Evolutionary conservation across 371 early-diverging fungal species (phyloP), one percentile per base, ranked within the genome.

Genomic region (Haplosporangium sp.): DNA sequence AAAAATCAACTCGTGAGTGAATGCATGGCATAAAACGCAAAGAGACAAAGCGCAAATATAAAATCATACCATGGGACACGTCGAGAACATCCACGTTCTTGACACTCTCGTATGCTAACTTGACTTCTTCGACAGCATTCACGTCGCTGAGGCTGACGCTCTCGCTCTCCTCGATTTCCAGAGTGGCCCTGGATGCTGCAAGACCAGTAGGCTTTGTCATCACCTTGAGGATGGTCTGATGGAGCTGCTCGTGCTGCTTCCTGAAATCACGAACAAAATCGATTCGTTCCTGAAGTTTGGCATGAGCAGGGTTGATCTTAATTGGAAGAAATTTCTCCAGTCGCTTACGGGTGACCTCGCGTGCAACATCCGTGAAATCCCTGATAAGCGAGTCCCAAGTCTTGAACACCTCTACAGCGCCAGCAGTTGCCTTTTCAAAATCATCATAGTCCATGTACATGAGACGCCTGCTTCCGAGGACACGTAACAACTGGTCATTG

Each of bases 361-460:
- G 91, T 10, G 98, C 98, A 18, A 98, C 92, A 64, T 91, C 92
- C 55, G 94, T 90, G 83, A 98, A 98, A 77, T 98, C 99, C 77
- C 96, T 97, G 81, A 95, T 87, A 61, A 94, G 86, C 45, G 95
- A 93, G 69, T 99, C 99, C 99, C 99, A 99, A 0, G 93, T 92
- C 36, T 88, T 87, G 72, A 99, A 98, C 0, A 95, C 94, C 0
- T 90, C 89, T 46, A 95, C 95, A 21, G 95, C 95, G 21, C 94
- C 95, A n/a, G 87, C 85, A 20, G 91, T 85, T 21, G 90, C 89
- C 37, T 85, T 86, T 55, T 96, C 96, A 85, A 98, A 97, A 48
- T 90, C 93, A 8, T 84, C 88, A 67, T 94, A 97, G 51, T 92
- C 92, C 88, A 98, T 91, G 80, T 91, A 91, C 98, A 99, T 97